These are phyloP conservation scores for Spongiforma sp. DNA, from an alignment of 1,284 basidiomycete species.

Conservation along the genomic window DNA sequence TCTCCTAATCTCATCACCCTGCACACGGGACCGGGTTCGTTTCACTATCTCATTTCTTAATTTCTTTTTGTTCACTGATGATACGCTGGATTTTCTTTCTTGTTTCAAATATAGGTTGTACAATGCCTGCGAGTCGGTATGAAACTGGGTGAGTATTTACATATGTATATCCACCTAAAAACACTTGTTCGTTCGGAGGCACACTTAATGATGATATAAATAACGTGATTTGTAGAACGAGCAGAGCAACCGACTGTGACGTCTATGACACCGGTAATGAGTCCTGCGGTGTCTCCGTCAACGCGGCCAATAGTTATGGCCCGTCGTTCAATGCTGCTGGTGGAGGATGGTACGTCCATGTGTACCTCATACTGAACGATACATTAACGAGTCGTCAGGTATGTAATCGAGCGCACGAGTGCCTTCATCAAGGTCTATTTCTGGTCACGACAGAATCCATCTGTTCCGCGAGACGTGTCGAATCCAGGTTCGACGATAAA, in stretches of 20 bases:
- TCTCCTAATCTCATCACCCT: slow-evolving; percentile 61
- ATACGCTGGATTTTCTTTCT: background rate
- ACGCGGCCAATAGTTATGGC: slow-evolving; percentile 56
- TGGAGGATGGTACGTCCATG: slow-evolving; percentile 55
- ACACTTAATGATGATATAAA: too few species aligned
- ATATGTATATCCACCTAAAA: background rate
- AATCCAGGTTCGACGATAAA: slow-evolving; percentile 21
- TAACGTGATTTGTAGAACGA: too few species aligned
- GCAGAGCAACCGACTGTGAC: slow-evolving; percentile 58
- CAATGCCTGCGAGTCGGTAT: slow-evolving; percentile 55
- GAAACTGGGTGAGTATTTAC: slow-evolving; percentile 54
- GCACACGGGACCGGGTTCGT: slow-evolving; percentile 55
- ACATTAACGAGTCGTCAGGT: slow-evolving; percentile 21
- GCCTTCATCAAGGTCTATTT: slow-evolving; percentile 28
- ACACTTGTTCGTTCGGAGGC: too few species aligned
- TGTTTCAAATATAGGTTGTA: slow-evolving; percentile 50
- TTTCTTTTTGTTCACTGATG: background rate
- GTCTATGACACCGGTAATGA: slow-evolving; percentile 58
- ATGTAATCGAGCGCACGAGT: slow-evolving; percentile 35
- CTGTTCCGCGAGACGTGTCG: slow-evolving; percentile 24
- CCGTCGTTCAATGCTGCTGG: slow-evolving; percentile 63
- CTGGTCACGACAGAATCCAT: slow-evolving; percentile 21
- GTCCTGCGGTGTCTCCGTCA: slow-evolving; percentile 67
- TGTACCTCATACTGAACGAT: background rate
- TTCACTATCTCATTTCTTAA: background rate